phyloP scores from a whole-genome alignment of 805 yeast genomes.

The Tetrapisispora arboricola region DNA sequence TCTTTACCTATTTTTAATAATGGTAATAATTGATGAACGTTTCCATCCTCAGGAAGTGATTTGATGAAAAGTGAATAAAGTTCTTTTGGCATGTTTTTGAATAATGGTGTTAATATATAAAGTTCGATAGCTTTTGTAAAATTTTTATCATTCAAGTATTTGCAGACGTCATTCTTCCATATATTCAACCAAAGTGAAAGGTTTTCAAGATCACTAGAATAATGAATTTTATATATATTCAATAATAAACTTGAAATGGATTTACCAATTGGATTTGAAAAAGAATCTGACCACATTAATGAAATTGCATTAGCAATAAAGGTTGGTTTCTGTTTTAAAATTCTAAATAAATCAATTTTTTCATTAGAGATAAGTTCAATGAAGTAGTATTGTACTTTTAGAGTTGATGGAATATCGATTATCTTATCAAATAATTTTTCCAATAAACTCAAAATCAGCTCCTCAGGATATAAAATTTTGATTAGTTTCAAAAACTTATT shows the following conservation, averaged over 20 bases:
- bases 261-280: constrained; percentile 61
- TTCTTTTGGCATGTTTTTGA: constrained; percentile 37
- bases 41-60: constrained; percentile 8
- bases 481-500: constrained; percentile 39
- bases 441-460: constrained; percentile 19
- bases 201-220: constrained; percentile 8
- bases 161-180: constrained; percentile 39
- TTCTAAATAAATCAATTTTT: constrained; percentile 29
- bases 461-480: constrained; percentile 19
- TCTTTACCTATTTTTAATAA: constrained; percentile 57
- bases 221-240: constrained; percentile 27
- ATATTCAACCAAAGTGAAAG: constrained; percentile 35
- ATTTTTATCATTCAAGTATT: constrained; percentile 26
- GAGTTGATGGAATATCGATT: constrained; percentile 36
- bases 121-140: constrained; percentile 41
- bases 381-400: constrained; percentile 52
- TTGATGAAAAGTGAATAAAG: constrained; percentile 33
- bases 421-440: constrained; percentile 38
- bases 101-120: constrained; percentile 54
- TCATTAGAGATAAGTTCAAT: constrained; percentile 47
- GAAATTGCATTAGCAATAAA: constrained; percentile 40
- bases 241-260: constrained; percentile 36
- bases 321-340: constrained; percentile 36
- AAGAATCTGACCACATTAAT: constrained; percentile 42
- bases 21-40: constrained; percentile 37